Percentiles rank a stretch among this genome's conserved stretches.
phyloP scores from a whole-genome alignment of 306 rosid species.

The Trichosanthes cucumerina region DNA sequence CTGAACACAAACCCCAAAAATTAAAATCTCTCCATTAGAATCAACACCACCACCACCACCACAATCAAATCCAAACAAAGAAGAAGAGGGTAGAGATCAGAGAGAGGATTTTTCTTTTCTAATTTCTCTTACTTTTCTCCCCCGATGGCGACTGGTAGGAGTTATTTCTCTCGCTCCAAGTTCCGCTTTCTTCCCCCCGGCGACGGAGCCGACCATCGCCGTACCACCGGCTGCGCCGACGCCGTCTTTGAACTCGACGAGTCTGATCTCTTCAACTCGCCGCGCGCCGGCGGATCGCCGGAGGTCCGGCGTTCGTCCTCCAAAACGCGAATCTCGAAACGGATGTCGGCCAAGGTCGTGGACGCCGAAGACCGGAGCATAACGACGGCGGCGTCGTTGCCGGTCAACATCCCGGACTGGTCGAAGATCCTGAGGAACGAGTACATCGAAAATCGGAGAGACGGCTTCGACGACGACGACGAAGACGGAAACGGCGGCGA shows the following conservation, averaged over 20 bases:
- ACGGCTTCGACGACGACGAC: constrained; percentile 13
- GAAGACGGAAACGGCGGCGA: constrained; percentile 17
- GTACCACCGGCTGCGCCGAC: constrained; percentile 20
- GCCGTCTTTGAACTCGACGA: constrained; percentile 64
- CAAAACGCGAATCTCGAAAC: constrained; percentile 26
- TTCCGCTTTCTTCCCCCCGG: constrained; percentile 45
- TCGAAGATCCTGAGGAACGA: constrained; percentile 67
- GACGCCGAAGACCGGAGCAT: constrained; percentile 21
- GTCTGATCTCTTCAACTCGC: constrained; percentile 58
- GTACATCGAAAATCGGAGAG: constrained; percentile 32
- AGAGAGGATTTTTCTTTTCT: not conserved
- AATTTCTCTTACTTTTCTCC: not conserved
- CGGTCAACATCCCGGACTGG: constrained; percentile 83
- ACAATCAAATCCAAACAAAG: not conserved
- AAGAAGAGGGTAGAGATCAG: not conserved
- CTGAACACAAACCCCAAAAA: not conserved
- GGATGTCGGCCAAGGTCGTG: constrained; percentile 15
- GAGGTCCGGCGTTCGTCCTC: constrained; percentile 31
- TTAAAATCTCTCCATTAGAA: not conserved
- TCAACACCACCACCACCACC: too few species aligned
- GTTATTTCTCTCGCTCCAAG: constrained; percentile 30
- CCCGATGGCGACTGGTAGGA: constrained; percentile 50
- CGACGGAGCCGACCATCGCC: constrained; percentile 18
- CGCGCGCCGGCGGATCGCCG: constrained; percentile 37
- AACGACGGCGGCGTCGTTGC: constrained; percentile 33